phyloP scores from a whole-genome alignment of 2,329 filamentous ascomycete genomes.

The Elsinoe fawcettii region DNA sequence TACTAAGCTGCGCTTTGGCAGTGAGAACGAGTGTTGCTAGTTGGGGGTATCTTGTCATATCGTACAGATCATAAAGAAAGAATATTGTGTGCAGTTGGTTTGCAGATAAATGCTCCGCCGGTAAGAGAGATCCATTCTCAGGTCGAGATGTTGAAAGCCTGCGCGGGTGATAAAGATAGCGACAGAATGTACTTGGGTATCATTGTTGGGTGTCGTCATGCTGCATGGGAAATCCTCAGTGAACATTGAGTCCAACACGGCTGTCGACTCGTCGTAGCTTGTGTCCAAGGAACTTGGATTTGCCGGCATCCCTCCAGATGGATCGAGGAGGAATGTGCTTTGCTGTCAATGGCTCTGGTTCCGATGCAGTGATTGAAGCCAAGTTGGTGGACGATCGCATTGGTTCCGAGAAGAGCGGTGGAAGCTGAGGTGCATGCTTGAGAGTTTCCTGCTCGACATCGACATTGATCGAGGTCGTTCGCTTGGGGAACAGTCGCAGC shows the following conservation, averaged over 20 bases:
- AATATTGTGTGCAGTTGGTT: slow-evolving; percentile 1
- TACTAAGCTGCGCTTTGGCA: slow-evolving; percentile 11
- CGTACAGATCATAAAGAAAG: slow-evolving; percentile 12
- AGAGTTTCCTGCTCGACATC: not conserved
- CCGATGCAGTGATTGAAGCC: not conserved
- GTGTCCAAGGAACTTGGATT: slow-evolving; percentile 8
- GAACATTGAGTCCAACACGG: slow-evolving; percentile 11
- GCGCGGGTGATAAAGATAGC: slow-evolving; percentile 6
- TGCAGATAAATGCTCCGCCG: not conserved
- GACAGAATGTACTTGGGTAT: slow-evolving; percentile 11
- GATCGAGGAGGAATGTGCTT: slow-evolving; percentile 7
- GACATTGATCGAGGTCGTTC: not conserved
- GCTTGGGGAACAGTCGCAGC: slow-evolving; percentile 11
- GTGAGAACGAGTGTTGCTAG: slow-evolving; percentile 4
- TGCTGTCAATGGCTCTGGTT: not conserved
- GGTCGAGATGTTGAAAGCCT: slow-evolving; percentile 11
- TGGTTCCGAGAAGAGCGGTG: slow-evolving; percentile 5
- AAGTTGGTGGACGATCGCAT: slow-evolving; percentile 1
- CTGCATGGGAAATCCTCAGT: not conserved
- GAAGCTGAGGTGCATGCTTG: slow-evolving; percentile 11
- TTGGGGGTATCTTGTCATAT: slow-evolving; percentile 10
- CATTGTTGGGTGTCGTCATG: not conserved
- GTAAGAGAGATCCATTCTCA: not conserved
- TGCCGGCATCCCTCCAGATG: slow-evolving; percentile 14
- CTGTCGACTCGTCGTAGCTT: slow-evolving; percentile 14